These are phyloP conservation scores for Clavispora vitiphila DNA, from an alignment of 805 yeast species.

Conservation along the genomic window DNA sequence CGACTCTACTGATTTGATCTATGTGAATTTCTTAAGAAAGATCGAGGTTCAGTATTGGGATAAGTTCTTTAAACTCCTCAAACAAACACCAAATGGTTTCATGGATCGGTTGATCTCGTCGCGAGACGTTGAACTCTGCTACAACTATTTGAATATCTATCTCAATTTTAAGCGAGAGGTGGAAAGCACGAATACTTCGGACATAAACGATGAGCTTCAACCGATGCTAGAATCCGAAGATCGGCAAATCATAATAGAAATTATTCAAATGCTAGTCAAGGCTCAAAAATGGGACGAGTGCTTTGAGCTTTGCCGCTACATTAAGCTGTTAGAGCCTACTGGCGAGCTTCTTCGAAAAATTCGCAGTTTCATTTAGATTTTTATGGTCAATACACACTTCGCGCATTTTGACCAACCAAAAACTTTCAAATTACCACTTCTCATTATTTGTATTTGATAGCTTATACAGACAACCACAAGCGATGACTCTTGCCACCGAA, in stretches of 20 bases:
- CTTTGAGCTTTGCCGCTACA: constrained; percentile 50
- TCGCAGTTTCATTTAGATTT: background rate
- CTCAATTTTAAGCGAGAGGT: constrained; percentile 43
- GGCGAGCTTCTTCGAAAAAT: constrained; percentile 22
- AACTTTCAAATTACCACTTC: constrained; percentile 9
- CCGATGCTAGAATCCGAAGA: constrained; percentile 24
- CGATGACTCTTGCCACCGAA: constrained; percentile 68
- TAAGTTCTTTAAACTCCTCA: constrained; percentile 38
- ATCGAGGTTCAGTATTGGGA: constrained; percentile 55
- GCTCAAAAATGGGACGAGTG: constrained; percentile 48
- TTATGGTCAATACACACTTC: constrained; percentile 12
- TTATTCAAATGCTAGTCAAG: constrained; percentile 37
- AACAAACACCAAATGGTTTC: constrained; percentile 41
- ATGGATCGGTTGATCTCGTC: constrained; percentile 38
- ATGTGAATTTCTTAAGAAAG: constrained; percentile 52
- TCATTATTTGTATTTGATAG: background rate
- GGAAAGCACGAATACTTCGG: background rate
- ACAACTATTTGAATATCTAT: constrained; percentile 49
- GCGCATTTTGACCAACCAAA: constrained; percentile 15
- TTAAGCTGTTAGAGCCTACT: constrained; percentile 45
- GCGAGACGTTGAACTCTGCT: constrained; percentile 43
- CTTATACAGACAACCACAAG: background rate
- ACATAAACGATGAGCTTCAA: background rate
- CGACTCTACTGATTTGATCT: constrained; percentile 27
- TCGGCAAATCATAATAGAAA: constrained; percentile 36